Conservation (phyloP, 2,329 filamentous ascomycete genomes). For the Hypoxylon sp. region DNA sequence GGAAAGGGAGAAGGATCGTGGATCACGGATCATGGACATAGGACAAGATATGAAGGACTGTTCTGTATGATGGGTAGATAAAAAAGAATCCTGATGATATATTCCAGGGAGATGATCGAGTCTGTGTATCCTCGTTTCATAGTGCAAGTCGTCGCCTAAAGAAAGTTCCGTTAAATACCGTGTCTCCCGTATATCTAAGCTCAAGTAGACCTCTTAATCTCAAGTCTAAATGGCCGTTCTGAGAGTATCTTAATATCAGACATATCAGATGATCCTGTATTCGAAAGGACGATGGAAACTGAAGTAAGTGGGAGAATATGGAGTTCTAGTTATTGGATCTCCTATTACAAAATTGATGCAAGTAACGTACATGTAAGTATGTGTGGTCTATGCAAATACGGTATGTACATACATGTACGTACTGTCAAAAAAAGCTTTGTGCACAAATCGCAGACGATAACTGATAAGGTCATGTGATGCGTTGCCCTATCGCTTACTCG, state of each 20-base stretch:
- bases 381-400: not conserved
- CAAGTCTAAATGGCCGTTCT: no score
- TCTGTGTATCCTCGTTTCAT: not conserved
- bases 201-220: no score
- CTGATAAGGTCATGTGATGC: constrained; percentile 48
- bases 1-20: not conserved
- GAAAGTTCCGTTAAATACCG: not conserved
- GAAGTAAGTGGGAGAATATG: no score
- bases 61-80: constrained; percentile 28
- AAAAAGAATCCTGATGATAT: constrained; percentile 14
- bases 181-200: not conserved
- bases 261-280: no score
- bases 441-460: constrained; percentile 26
- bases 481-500: constrained; percentile 54
- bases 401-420: no score
- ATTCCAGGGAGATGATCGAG: not conserved
- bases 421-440: not conserved
- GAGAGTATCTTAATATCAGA: no score
- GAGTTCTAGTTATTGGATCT: no score
- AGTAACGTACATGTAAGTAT: not conserved
- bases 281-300: no score
- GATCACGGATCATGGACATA: constrained; percentile 12
- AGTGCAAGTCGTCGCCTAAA: not conserved
- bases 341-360: constrained; percentile 7
- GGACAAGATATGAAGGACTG: constrained; percentile 11